These are phyloP conservation scores for Podospora anserina DNA, from an alignment of 495 filamentous ascomycete genomes.

Conservation along the genomic window DNA sequence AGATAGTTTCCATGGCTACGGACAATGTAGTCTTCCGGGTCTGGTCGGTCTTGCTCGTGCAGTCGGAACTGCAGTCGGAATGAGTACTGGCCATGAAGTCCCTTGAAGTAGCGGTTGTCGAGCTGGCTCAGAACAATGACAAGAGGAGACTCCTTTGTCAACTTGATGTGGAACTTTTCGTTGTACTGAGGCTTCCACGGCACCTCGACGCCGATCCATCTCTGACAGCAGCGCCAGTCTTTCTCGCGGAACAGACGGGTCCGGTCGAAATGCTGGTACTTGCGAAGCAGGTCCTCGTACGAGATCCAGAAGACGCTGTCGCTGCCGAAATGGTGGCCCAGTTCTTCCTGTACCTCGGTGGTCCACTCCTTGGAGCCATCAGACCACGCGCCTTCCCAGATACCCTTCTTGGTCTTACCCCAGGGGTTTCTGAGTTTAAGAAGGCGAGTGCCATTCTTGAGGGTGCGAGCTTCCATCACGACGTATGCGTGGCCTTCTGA, in stretches of 20 bases:
- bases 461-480: slow-evolving; percentile 70
- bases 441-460: slow-evolving; percentile 46
- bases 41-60: slow-evolving; percentile 62
- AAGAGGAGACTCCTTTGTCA: slow-evolving; percentile 65
- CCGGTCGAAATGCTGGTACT: slow-evolving; percentile 82
- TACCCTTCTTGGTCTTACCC: slow-evolving; percentile 64
- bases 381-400: slow-evolving; percentile 84
- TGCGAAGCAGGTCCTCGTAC: slow-evolving; percentile 79
- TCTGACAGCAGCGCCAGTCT: slow-evolving; percentile 80
- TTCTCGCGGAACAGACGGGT: slow-evolving; percentile 77
- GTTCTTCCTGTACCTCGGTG: slow-evolving; percentile 73
- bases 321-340: slow-evolving; percentile 86
- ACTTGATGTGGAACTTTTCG: slow-evolving; percentile 76
- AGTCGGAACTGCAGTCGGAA: slow-evolving; percentile 88
- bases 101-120: slow-evolving; percentile 82
- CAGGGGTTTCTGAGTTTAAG: slow-evolving; percentile 71
- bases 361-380: slow-evolving; percentile 97
- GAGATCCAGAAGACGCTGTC: slow-evolving; percentile 74
- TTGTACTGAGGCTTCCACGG: slow-evolving; percentile 87
- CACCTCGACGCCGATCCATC: slow-evolving; percentile 83
- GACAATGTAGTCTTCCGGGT: slow-evolving; percentile 81
- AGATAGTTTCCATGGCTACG: slow-evolving; percentile 73
- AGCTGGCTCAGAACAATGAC: slow-evolving; percentile 86
- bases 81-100: slow-evolving; percentile 74
- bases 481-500: slow-evolving; percentile 83